Conservation (phyloP, 306 rosid species). For the Vigna trinervia region DNA sequence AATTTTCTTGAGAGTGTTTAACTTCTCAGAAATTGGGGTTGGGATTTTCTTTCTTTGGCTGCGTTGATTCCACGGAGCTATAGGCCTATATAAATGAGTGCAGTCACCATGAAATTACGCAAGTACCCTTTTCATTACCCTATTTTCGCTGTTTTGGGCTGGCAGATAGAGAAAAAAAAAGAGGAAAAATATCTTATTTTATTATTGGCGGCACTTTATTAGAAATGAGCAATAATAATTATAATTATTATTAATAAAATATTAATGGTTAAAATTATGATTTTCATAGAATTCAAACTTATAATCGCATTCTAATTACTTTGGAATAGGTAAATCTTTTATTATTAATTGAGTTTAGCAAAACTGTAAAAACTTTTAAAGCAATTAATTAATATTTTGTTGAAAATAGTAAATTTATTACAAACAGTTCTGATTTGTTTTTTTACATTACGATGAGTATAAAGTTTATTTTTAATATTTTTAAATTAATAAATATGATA, state of each 20-base stretch:
- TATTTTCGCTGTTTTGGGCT: conserved; percentile 46
- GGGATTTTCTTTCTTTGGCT: neutral
- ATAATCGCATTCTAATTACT: too few relatives aligned
- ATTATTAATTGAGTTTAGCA: too few relatives aligned
- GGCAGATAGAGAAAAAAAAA: conserved; percentile 15
- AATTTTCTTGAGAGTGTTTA: neutral
- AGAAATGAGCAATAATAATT: too few relatives aligned
- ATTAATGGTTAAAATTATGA: too few relatives aligned
- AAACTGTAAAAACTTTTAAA: too few relatives aligned
- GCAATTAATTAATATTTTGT: too few relatives aligned
- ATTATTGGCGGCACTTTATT: too few relatives aligned
- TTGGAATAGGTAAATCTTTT: too few relatives aligned
- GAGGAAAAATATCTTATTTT: neutral
- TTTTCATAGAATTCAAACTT: too few relatives aligned
- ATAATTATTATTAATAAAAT: too few relatives aligned
- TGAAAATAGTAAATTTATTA: too few relatives aligned
- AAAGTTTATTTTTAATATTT: neutral
- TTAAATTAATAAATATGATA: neutral
- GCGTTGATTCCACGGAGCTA: conserved; percentile 47
- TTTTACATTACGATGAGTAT: neutral
- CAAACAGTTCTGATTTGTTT: too few relatives aligned
- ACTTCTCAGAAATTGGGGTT: conserved; percentile 28
- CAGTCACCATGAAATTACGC: conserved; percentile 28
- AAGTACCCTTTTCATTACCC: conserved; percentile 43
- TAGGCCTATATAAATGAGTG: neutral